These are phyloP conservation scores for Crithidia sp. DNA, from an alignment of 208 protist species.

Conservation along the genomic window DNA sequence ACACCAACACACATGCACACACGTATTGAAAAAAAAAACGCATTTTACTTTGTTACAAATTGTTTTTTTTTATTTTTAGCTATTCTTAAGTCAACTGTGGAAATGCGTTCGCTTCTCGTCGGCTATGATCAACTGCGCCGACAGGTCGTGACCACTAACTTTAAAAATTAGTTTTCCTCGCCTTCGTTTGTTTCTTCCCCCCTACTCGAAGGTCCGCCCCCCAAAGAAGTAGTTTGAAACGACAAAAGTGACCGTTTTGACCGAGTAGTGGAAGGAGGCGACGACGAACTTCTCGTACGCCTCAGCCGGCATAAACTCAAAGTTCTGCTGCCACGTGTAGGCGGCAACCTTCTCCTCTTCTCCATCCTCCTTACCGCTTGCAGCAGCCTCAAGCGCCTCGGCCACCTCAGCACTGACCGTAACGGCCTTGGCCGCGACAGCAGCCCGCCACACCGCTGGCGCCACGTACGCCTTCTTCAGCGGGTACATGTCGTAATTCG, in stretches of 20 bases:
- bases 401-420: conserved; percentile 24
- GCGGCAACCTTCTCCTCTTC: conserved; percentile 22
- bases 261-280: conserved; percentile 56
- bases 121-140: no score
- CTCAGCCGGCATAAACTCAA: conserved; percentile 35
- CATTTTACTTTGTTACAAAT: background rate
- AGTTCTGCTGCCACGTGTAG: conserved; percentile 62
- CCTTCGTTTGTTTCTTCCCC: no score
- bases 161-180: no score
- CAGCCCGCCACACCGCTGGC: conserved; percentile 27
- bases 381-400: conserved; percentile 4
- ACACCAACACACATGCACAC: no score
- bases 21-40: background rate
- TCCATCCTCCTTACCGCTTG: background rate
- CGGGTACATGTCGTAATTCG: conserved; percentile 66
- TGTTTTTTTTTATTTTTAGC: background rate
- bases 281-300: conserved; percentile 49
- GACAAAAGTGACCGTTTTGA: conserved; percentile 56
- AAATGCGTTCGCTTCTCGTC: background rate
- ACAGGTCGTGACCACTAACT: no score
- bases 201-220: conserved; percentile 33
- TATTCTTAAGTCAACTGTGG: no score
- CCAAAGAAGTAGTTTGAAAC: conserved; percentile 72
- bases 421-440: conserved; percentile 16
- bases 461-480: conserved; percentile 47